phyloP scores from a whole-genome alignment of 202 grass and related monocot genomes.

The Zoysia matrella region DNA sequence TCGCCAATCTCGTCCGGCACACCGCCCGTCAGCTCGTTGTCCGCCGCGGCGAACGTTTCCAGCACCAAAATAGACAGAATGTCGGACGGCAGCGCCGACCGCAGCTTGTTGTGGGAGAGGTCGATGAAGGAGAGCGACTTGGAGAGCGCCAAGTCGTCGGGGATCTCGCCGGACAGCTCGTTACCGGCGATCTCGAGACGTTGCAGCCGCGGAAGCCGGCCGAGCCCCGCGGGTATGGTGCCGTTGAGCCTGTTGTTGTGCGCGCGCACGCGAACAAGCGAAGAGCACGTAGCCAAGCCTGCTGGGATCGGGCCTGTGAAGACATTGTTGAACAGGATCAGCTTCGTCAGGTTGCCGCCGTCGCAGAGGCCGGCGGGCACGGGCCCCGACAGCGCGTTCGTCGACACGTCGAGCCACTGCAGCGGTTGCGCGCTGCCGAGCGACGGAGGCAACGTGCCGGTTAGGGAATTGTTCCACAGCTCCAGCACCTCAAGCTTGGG shows the following conservation, averaged over 20 bases:
- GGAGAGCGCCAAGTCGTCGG: too few relatives aligned
- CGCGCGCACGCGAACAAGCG: not conserved
- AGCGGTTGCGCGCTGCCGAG: constrained; percentile 71
- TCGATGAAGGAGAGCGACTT: constrained; percentile 82
- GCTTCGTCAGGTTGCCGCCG: constrained; percentile 81
- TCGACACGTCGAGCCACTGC: constrained; percentile 92
- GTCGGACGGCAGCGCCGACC: constrained; percentile 65
- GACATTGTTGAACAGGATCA: constrained; percentile 94
- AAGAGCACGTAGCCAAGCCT: constrained; percentile 51
- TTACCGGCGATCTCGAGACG: too few relatives aligned
- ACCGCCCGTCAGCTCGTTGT: constrained; percentile 80
- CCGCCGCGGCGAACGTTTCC: constrained; percentile 78
- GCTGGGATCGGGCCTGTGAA: constrained; percentile 77
- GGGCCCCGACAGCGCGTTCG: constrained; percentile 77
- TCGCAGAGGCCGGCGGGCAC: constrained; percentile 76
- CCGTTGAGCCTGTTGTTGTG: too few relatives aligned
- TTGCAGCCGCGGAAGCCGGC: too few relatives aligned
- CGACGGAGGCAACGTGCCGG: constrained; percentile 66
- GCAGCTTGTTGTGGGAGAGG: constrained; percentile 87
- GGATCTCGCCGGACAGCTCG: too few relatives aligned
- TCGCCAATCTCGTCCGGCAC: constrained; percentile 72
- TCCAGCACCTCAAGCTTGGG: constrained; percentile 77
- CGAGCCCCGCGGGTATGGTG: too few relatives aligned
- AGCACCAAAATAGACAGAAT: constrained; percentile 75
- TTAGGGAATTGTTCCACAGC: constrained; percentile 98